Percentiles rank a stretch among this genome's conserved stretches.
Conservation (phyloP, 768 basidiomycete species). For the Lactarius indigo region DNA sequence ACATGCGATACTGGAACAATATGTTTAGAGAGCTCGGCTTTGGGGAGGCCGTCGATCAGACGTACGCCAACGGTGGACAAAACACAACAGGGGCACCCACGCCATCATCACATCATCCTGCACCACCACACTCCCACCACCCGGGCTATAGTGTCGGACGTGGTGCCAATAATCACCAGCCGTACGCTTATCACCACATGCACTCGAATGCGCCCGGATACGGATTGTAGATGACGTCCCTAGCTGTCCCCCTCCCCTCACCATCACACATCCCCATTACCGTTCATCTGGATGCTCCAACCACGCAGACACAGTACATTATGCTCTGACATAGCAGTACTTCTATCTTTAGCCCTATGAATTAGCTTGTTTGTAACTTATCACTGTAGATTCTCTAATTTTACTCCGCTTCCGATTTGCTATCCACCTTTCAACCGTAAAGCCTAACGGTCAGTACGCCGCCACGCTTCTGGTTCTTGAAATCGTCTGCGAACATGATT, state of each 20-base stretch:
- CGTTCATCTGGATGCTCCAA: slow-evolving; percentile 1
- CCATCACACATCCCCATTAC: not conserved
- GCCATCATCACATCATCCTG: not conserved
- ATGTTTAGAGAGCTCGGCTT: slow-evolving; percentile 76
- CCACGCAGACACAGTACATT: slow-evolving; percentile 9
- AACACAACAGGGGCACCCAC: not conserved
- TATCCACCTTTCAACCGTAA: not conserved
- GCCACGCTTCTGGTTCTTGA: not conserved
- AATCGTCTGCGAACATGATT: not conserved
- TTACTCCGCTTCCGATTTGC: slow-evolving; percentile 6
- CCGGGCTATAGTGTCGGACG: slow-evolving; percentile 10
- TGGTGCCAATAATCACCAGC: not conserved
- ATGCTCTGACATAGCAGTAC: slow-evolving; percentile 4
- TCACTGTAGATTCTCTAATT: slow-evolving; percentile 17
- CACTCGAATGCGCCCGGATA: slow-evolving; percentile 24
- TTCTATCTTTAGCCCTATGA: slow-evolving; percentile 1
- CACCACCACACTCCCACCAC: not conserved
- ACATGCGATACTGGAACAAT: slow-evolving; percentile 67
- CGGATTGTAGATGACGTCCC: slow-evolving; percentile 15
- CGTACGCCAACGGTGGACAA: slow-evolving; percentile 13
- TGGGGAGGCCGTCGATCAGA: slow-evolving; percentile 39
- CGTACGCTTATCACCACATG: slow-evolving; percentile 27
- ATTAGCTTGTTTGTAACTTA: slow-evolving; percentile 19
- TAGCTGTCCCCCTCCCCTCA: not conserved
- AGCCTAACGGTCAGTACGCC: not conserved